Evolutionary conservation across 1,139 yeast genomes (phyloP), one percentile per base, ranked within the genome.

Genomic region (Taiozyma sp.): DNA sequence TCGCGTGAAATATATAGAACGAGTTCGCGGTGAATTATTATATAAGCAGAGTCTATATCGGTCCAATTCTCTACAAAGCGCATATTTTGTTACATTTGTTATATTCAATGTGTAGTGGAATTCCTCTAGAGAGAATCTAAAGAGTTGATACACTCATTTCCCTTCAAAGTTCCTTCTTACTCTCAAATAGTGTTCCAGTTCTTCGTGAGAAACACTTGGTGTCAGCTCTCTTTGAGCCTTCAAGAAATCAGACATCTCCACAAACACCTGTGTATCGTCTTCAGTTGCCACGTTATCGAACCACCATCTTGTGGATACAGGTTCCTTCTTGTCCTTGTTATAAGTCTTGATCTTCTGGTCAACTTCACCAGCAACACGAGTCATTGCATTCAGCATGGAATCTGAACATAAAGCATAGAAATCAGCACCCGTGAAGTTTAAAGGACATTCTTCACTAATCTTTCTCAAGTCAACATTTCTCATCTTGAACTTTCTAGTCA

Each of bases 351-450:
- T 77, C 64, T 85, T 86, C 4, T 59, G 64, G 62, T 93, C 98
- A 13, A 87, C 91, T 42, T 76, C 81, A 24, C 76, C 75, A 1
- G 98, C 97, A 0, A 85, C 83, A 60, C 97, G 73, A 1, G 93
- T 86, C 97, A 93, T 91, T 9, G 98, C 97, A 67, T 88, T 89
- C 61, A 90, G 75, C 95, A 91, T 88, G 0, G 97, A 88, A 67
- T 93, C 98, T 0, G 96, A 85, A 65, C 97, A 89, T 57, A 91
- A 73, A 0, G 99, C 99, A 68, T 93, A 93, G 68, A 93, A 91
- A 68, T 93, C 99, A 5, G 99, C 99, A 59, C 99, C 99, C 0
- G 99, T 91, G 63, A 83, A 91, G 14, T 90, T 90, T 64, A 85
- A 90, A 0, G 96, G 87, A 68, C 98, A 90, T 29, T 71, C 70